These are phyloP conservation scores for Penicillium pancosmium DNA, from an alignment of 495 filamentous ascomycete species.

Conservation along the genomic window DNA sequence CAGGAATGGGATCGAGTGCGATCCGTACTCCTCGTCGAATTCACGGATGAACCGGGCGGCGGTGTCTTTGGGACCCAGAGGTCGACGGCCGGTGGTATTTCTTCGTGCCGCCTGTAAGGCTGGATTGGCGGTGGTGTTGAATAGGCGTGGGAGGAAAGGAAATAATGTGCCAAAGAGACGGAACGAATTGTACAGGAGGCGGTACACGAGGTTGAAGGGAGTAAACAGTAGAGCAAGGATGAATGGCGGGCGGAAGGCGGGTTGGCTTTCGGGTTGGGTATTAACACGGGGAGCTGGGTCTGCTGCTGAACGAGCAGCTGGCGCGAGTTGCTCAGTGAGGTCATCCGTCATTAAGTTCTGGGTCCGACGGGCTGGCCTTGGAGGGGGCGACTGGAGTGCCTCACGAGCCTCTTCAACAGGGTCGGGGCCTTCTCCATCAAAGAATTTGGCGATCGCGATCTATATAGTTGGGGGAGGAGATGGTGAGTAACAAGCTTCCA, in stretches of 20 bases:
- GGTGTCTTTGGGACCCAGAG: slow-evolving; percentile 81
- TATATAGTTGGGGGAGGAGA: slow-evolving; percentile 35
- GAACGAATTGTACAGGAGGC: slow-evolving; percentile 62
- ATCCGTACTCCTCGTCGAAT: slow-evolving; percentile 91
- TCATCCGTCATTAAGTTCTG: slow-evolving; percentile 63
- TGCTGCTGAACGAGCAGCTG: slow-evolving; percentile 29
- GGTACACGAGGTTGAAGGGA: slow-evolving; percentile 78
- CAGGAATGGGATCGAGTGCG: slow-evolving; percentile 67
- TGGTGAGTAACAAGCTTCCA: slow-evolving; percentile 8
- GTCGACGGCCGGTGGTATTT: slow-evolving; percentile 67
- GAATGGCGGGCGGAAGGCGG: slow-evolving; percentile 68
- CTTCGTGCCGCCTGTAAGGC: slow-evolving; percentile 55
- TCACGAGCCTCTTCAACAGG: slow-evolving; percentile 76
- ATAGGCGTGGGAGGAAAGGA: slow-evolving; percentile 79
- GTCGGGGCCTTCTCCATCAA: slow-evolving; percentile 90
- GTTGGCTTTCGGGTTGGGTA: slow-evolving; percentile 66
- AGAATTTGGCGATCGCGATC: slow-evolving; percentile 96
- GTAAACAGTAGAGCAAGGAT: slow-evolving; percentile 76
- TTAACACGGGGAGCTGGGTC: slow-evolving; percentile 77
- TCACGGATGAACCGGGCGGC: slow-evolving; percentile 86
- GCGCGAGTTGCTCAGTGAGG: slow-evolving; percentile 48
- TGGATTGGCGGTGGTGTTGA: slow-evolving; percentile 53
- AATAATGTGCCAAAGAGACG: slow-evolving; percentile 72
- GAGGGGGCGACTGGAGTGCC: slow-evolving; percentile 57
- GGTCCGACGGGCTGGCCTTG: slow-evolving; percentile 55